Evolutionary conservation across 108 stramenopile species (phyloP), one percentile per base, ranked within the genome.

Genomic region (Nitzschia palea): DNA sequence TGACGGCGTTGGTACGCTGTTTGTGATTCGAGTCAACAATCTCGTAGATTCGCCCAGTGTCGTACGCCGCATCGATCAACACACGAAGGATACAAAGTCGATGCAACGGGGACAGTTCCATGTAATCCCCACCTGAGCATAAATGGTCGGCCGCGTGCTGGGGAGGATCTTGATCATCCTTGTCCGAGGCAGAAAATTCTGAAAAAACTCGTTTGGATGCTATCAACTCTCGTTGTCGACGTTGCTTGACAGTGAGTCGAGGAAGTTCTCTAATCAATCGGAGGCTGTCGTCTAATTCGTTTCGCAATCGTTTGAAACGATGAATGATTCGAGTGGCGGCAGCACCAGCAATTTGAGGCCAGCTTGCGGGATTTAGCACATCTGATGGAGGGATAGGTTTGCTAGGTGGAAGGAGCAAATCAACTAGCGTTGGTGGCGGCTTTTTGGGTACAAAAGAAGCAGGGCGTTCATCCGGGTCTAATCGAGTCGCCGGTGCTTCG

Each of bases 21-120:
- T 88, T 90, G 69, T 86, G 80, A 61, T 94, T 94, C 6, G 84
- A 83, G 55, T 84, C 84, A 14, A 94, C 87, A n/a, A 78, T 82
- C 44, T 80, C 80, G 52, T 86, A 76, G 2, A 91, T 68, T 56
- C 74, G 79, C 27, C 58, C 61, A 22, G 93, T 81, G 56, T 94
- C 93, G 44, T 94, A 94, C 25, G 89, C 88, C 37, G 89, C 84
- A 53, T 94, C 93, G 52, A 94, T 85, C 32, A 94, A 62, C 17
- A 90, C 62, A 31, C 88, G 77, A 12, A 94, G 77, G 0, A 94
- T 71, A 44, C 83, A 83, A 36, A 94, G 70, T 42, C 87, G 74
- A 42, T 91, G 81, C 1, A 74, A 50, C 36, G 85, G 57, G 20
- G 73, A 75, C 47, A 94, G 66, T 8, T 80, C 73, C 28, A 89